These are phyloP conservation scores for Colletotrichum sp. DNA, from an alignment of 2,329 filamentous ascomycete genomes.

Conservation along the genomic window DNA sequence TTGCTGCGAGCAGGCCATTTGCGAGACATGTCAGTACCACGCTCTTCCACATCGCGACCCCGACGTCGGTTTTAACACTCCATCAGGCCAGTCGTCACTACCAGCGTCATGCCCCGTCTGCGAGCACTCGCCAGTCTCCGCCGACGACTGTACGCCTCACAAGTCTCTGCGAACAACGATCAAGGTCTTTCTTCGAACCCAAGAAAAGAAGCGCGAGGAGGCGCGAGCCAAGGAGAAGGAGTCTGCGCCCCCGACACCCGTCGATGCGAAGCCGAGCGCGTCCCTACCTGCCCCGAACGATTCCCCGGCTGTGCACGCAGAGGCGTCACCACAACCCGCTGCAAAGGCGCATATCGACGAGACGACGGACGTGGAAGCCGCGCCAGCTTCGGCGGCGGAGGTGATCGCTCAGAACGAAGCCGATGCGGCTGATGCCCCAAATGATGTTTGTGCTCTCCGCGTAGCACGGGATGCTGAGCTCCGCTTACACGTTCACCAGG, in stretches of 20 bases:
- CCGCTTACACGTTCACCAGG: background rate
- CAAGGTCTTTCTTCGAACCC: slow-evolving; percentile 86
- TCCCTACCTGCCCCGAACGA: slow-evolving; percentile 30
- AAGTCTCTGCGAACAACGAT: slow-evolving; percentile 93
- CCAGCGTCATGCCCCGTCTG: slow-evolving; percentile 88
- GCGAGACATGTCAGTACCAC: slow-evolving; percentile 76
- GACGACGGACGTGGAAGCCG: background rate
- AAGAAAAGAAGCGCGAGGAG: slow-evolving; percentile 85
- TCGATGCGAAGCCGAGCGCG: slow-evolving; percentile 41
- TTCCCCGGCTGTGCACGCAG: slow-evolving; percentile 11
- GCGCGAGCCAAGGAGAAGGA: slow-evolving; percentile 57
- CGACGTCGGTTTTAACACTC: background rate
- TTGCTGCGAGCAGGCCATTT: slow-evolving; percentile 95
- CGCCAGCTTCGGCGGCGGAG: background rate
- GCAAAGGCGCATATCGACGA: background rate
- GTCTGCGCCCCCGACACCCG: slow-evolving; percentile 42
- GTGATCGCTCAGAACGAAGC: background rate
- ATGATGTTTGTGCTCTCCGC: background rate
- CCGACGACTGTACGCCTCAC: slow-evolving; percentile 85
- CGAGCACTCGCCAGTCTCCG: slow-evolving; percentile 86
- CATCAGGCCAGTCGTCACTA: slow-evolving; percentile 73
- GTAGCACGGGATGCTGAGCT: background rate
- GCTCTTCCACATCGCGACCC: background rate
- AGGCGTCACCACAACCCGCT: slow-evolving; percentile 7
- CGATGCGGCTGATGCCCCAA: background rate